Evolutionary conservation across 2,329 filamentous ascomycete genomes (phyloP).

Genomic region (Thelonectria olida): DNA sequence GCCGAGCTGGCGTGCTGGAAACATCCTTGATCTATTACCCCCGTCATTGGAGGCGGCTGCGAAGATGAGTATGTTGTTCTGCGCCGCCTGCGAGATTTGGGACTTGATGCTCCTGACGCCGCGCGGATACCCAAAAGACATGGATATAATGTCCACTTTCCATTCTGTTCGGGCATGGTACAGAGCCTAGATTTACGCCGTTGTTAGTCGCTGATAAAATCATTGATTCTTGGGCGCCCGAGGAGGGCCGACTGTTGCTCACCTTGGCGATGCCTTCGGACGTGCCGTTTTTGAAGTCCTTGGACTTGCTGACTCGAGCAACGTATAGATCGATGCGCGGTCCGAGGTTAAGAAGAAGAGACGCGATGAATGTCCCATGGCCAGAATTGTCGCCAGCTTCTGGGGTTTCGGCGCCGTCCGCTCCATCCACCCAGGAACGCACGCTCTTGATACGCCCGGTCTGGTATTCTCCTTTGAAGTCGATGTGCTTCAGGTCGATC

Average conservation of each 20-base stretch:
- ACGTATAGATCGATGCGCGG: background rate
- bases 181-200: constrained; percentile 30
- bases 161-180: constrained; percentile 15
- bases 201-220: no score
- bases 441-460: background rate
- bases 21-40: background rate
- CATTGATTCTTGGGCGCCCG: background rate
- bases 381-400: no score
- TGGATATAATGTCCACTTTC: constrained; percentile 33
- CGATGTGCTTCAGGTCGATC: background rate
- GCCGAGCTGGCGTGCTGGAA: background rate
- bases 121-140: constrained; percentile 32
- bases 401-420: no score
- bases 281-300: background rate
- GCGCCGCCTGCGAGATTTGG: background rate
- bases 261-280: background rate
- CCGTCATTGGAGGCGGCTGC: constrained; percentile 25
- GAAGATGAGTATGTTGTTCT: background rate
- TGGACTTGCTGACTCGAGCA: background rate
- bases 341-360: background rate
- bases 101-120: background rate
- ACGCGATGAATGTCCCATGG: background rate
- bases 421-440: background rate
- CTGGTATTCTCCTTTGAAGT: background rate
- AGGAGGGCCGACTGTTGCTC: background rate